These are phyloP conservation scores for Asparagopsis taxiformis DNA, from an alignment of 31 red algal species.

Conservation along the genomic window DNA sequence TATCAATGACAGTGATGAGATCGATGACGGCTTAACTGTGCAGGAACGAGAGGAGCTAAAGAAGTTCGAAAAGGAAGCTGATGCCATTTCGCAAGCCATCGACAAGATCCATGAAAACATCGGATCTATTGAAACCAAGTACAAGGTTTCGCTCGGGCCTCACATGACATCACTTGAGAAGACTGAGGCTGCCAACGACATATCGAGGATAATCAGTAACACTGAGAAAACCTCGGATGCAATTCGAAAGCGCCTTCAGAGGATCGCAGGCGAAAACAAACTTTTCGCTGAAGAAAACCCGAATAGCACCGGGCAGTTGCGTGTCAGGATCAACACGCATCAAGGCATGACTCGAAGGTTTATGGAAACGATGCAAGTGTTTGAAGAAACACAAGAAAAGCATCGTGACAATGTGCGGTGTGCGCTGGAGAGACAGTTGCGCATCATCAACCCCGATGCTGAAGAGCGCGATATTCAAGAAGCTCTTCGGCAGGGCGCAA, in stretches of 20 bases:
- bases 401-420: slow-evolving; percentile 12
- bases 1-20: background rate
- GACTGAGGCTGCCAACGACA: background rate
- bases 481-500: slow-evolving; percentile 1
- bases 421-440: slow-evolving; percentile 3
- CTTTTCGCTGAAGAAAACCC: slow-evolving; percentile 13
- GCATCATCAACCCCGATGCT: slow-evolving; percentile 22
- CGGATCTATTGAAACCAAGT: background rate
- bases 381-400: slow-evolving; percentile 28
- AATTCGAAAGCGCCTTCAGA: slow-evolving; percentile 23
- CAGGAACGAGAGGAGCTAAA: background rate
- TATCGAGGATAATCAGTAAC: background rate
- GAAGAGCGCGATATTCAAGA: slow-evolving; percentile 21
- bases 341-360: slow-evolving; percentile 32
- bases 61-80: slow-evolving; percentile 1
- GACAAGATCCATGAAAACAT: background rate
- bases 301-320: slow-evolving; percentile 12
- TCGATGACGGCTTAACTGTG: background rate
- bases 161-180: background rate
- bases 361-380: slow-evolving; percentile 10
- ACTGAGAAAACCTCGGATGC: slow-evolving; percentile 6
- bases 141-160: background rate
- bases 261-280: slow-evolving; percentile 49
- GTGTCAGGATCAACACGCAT: slow-evolving; percentile 43
- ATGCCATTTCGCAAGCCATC: background rate